Evolutionary conservation across 805 yeast species (phyloP).

Genomic region (Hanseniaspora valbyensis): DNA sequence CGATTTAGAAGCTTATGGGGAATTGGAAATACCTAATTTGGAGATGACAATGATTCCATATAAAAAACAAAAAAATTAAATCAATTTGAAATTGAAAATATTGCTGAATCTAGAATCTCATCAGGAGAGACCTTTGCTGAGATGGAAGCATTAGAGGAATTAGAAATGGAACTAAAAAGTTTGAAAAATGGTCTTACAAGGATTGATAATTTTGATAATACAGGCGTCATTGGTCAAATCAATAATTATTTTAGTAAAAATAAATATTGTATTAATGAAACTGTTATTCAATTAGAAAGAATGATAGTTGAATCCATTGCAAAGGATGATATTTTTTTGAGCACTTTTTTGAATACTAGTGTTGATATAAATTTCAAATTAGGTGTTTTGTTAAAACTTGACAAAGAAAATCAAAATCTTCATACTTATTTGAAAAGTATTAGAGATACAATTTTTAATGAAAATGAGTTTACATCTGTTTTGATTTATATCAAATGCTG

Average conservation of each 20-base stretch:
- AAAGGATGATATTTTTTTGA: background rate
- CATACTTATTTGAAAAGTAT: background rate
- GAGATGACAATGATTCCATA: constrained; percentile 15
- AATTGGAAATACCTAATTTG: background rate
- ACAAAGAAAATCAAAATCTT: background rate
- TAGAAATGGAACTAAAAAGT: background rate
- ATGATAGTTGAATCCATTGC: background rate
- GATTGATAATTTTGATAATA: background rate
- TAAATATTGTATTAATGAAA: background rate
- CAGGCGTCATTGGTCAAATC: background rate
- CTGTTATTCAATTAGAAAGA: background rate
- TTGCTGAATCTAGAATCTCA: constrained; percentile 4
- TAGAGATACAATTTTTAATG: background rate
- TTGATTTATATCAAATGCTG: background rate
- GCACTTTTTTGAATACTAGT: background rate
- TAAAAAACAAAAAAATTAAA: constrained; percentile 3
- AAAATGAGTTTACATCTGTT: background rate
- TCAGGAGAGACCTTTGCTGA: constrained; percentile 3
- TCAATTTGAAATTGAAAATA: background rate
- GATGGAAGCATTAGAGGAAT: background rate
- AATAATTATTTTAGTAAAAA: background rate
- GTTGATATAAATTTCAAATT: background rate
- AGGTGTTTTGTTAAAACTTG: background rate
- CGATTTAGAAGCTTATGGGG: background rate
- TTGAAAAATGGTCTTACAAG: background rate